phyloP scores from a whole-genome alignment of 2,329 filamentous ascomycete species.

The Pseudogymnoascus sp. region DNA sequence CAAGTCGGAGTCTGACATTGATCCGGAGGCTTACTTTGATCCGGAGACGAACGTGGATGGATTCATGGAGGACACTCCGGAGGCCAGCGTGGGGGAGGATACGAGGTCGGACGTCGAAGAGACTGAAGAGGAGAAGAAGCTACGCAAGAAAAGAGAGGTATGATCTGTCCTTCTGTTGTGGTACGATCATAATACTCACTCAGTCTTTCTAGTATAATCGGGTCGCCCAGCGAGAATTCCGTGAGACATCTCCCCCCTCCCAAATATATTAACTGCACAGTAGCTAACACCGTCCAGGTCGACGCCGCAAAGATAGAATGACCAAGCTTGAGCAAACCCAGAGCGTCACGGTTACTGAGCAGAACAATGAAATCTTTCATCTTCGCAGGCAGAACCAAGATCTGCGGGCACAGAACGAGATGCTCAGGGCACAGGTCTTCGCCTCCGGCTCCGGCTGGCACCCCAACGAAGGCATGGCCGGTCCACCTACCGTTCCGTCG shows the following conservation, averaged over 20 bases:
- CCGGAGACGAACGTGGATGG: background rate
- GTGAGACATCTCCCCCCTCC: conserved; percentile 26
- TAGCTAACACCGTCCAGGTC: conserved; percentile 26
- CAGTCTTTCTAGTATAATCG: conserved; percentile 31
- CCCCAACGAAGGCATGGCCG: background rate
- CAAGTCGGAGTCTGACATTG: background rate
- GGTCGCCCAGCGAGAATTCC: conserved; percentile 38
- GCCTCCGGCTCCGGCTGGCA: conserved; percentile 24
- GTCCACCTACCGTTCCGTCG: conserved; percentile 23
- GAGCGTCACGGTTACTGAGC: conserved; percentile 32
- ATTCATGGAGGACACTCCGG: background rate
- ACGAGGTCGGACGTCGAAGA: background rate
- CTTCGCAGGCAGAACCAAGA: conserved; percentile 35
- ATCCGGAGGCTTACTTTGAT: background rate
- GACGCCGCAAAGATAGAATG: conserved; percentile 37
- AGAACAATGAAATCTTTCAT: conserved; percentile 35
- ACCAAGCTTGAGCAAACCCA: conserved; percentile 37
- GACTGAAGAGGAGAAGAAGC: background rate
- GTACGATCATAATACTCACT: background rate
- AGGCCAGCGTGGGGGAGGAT: background rate
- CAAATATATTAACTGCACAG: conserved; percentile 13
- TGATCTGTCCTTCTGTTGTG: background rate
- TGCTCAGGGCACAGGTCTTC: conserved; percentile 31
- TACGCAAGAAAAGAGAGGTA: background rate
- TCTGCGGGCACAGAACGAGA: conserved; percentile 35